Conservation (phyloP, 441 rosid genomes). For the Adansonia rubrostipa region DNA sequence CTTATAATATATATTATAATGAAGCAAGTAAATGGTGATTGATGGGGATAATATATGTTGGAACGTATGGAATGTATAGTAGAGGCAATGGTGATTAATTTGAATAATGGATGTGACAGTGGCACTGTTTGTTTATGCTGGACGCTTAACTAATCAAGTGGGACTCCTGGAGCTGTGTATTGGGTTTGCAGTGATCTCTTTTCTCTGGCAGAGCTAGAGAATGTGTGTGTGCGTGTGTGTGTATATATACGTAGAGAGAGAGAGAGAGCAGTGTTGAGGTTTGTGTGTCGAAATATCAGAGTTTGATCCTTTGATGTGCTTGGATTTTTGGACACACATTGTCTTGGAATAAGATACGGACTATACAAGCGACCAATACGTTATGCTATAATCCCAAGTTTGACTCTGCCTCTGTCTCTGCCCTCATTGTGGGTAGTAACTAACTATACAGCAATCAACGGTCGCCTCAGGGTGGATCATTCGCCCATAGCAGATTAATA, state of each 20-base stretch:
- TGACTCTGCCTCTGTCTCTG: too few relatives aligned
- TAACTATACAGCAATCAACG: too few relatives aligned
- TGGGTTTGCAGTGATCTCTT: neutral
- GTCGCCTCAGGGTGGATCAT: too few relatives aligned
- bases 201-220: neutral
- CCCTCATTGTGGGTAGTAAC: too few relatives aligned
- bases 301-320: neutral
- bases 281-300: conserved; percentile 12
- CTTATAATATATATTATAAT: neutral
- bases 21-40: neutral
- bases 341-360: conserved; percentile 4
- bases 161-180: neutral
- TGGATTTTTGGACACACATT: neutral
- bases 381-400: neutral
- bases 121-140: neutral
- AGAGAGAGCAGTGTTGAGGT: neutral
- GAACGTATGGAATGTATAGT: neutral
- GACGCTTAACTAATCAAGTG: conserved; percentile 14
- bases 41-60: conserved; percentile 6
- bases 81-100: neutral
- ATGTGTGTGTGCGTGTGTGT: too few relatives aligned
- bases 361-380: conserved; percentile 6
- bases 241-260: neutral
- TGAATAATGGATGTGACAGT: conserved; percentile 4
- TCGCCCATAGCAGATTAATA: too few relatives aligned